These are phyloP conservation scores for Avena atlantica DNA, from an alignment of 176 grass and related monocot species.

Conservation along the genomic window DNA sequence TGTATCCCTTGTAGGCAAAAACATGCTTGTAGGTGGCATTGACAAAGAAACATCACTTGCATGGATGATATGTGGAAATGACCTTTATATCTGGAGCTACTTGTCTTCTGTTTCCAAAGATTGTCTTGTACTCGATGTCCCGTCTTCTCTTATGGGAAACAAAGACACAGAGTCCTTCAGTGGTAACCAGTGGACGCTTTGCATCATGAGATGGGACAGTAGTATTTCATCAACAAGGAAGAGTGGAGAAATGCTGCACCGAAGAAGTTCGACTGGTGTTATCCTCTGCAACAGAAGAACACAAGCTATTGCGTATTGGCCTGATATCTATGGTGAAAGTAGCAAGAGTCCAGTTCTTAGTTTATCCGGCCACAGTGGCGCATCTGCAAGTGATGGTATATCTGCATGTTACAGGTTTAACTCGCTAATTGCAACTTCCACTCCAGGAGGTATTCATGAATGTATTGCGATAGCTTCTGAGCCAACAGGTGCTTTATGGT, in stretches of 20 bases:
- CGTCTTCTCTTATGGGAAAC: slow-evolving; percentile 60
- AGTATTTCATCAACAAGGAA: slow-evolving; percentile 42
- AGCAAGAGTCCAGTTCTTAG: slow-evolving; percentile 56
- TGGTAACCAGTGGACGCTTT: slow-evolving; percentile 72
- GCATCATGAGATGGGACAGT: slow-evolving; percentile 66
- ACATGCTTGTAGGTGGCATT: slow-evolving; percentile 69
- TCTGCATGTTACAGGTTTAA: slow-evolving; percentile 59
- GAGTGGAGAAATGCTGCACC: slow-evolving; percentile 48
- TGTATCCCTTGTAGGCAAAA: slow-evolving; percentile 65
- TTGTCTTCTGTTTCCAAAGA: slow-evolving; percentile 69
- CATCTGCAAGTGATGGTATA: slow-evolving; percentile 40
- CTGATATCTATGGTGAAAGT: slow-evolving; percentile 73
- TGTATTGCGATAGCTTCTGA: slow-evolving; percentile 79
- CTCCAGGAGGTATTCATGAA: slow-evolving; percentile 53
- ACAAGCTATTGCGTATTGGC: slow-evolving; percentile 79
- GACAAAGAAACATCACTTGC: slow-evolving; percentile 81
- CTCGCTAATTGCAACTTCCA: slow-evolving; percentile 69
- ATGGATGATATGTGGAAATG: slow-evolving; percentile 88
- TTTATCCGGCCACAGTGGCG: slow-evolving; percentile 25
- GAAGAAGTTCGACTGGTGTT: slow-evolving; percentile 64
- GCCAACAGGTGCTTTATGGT: slow-evolving; percentile 56
- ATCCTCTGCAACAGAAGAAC: slow-evolving; percentile 75
- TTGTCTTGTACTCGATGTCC: slow-evolving; percentile 75
- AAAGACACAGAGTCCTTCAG: slow-evolving; percentile 37
- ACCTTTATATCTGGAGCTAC: slow-evolving; percentile 94